Percentiles rank a stretch among this genome's conserved stretches.
phyloP scores from a whole-genome alignment of 2,329 filamentous ascomycete species.

The Orbilia quercus region DNA sequence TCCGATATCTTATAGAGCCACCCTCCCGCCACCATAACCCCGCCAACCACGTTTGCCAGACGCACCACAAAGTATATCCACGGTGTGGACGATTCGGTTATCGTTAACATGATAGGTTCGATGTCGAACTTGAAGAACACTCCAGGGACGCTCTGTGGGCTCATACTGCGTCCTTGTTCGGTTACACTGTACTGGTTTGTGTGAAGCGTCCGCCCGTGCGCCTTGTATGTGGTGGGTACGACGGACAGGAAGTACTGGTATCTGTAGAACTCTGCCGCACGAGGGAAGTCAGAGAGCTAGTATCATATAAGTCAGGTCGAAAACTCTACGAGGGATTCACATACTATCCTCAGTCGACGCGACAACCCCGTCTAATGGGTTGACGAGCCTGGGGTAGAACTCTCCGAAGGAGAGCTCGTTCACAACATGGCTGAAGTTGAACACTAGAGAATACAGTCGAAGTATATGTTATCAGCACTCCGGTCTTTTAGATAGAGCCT shows the following conservation, averaged over 20 bases:
- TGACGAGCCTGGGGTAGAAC: conserved; percentile 93
- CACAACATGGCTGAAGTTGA: conserved; percentile 98
- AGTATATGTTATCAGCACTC: background rate
- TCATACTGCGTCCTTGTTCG: conserved; percentile 79
- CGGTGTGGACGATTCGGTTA: conserved; percentile 82
- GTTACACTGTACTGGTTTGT: conserved; percentile 99
- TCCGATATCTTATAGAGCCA: conserved; percentile 90
- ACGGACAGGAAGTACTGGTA: conserved; percentile 98
- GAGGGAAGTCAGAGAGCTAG: background rate
- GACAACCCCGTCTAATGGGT: conserved; percentile 92
- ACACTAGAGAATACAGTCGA: conserved; percentile 67
- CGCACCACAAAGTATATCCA: conserved; percentile 81
- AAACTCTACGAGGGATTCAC: background rate
- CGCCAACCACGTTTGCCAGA: conserved; percentile 88
- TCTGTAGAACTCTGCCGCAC: conserved; percentile 82
- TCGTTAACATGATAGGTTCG: conserved; percentile 88
- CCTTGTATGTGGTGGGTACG: conserved; percentile 91
- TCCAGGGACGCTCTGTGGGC: conserved; percentile 80
- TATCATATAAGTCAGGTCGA: background rate
- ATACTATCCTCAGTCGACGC: conserved; percentile 70
- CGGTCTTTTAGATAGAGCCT: too few relatives aligned
- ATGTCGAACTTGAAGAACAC: conserved; percentile 99
- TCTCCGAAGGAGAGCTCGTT: conserved; percentile 95
- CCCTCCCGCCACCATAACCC: conserved; percentile 90
- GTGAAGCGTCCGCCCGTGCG: conserved; percentile 74